Conservation (phyloP, 2,329 filamentous ascomycete species). For the Nothophoma quercina region DNA sequence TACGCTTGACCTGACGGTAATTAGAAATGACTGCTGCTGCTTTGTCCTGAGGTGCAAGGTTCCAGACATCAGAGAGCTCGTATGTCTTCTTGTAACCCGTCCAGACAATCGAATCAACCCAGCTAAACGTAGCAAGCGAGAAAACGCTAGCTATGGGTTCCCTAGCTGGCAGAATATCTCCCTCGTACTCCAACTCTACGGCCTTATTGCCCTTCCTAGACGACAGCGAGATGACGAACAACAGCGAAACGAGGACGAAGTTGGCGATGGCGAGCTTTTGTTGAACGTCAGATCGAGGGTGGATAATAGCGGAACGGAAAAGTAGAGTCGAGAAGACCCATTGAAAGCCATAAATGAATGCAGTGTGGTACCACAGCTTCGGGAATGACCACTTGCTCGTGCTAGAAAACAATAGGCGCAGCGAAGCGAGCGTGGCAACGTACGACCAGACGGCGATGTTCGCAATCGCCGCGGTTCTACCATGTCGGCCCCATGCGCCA, state of each 20-base stretch:
- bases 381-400: slow-evolving; percentile 70
- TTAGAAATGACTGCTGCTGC: slow-evolving; percentile 79
- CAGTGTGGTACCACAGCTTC: slow-evolving; percentile 91
- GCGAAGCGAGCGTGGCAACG: slow-evolving; percentile 73
- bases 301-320: slow-evolving; percentile 86
- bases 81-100: slow-evolving; percentile 85
- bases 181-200: slow-evolving; percentile 87
- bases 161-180: slow-evolving; percentile 82
- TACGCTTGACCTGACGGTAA: slow-evolving; percentile 87
- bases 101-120: slow-evolving; percentile 90
- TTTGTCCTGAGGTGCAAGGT: slow-evolving; percentile 86
- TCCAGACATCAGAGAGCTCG: slow-evolving; percentile 90
- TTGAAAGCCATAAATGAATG: slow-evolving; percentile 79
- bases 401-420: slow-evolving; percentile 72
- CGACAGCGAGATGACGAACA: slow-evolving; percentile 78
- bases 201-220: slow-evolving; percentile 92
- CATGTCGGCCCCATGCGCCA: slow-evolving; percentile 65
- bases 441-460: slow-evolving; percentile 83
- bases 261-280: slow-evolving; percentile 73
- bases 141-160: slow-evolving; percentile 89
- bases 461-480: slow-evolving; percentile 67
- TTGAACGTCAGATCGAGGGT: slow-evolving; percentile 70
- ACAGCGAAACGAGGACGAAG: slow-evolving; percentile 76
- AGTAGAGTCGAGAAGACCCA: slow-evolving; percentile 80
- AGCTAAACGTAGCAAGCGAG: slow-evolving; percentile 85